Base-by-base conservation (phyloP, 1,284 basidiomycete species). In the Boletellus deceptivus region DNA sequence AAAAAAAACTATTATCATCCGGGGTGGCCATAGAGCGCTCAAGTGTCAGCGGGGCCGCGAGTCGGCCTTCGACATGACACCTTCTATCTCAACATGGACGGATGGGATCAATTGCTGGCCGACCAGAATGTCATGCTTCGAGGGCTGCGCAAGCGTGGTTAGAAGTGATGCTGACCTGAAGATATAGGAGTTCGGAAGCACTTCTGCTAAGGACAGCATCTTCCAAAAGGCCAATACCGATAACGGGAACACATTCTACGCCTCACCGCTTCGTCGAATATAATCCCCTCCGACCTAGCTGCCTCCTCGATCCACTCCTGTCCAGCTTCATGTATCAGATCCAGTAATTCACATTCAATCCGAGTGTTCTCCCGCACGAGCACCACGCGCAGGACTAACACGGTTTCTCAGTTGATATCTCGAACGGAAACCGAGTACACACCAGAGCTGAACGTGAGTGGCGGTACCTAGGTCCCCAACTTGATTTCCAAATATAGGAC, bases 181-280 rank as follows among this genome's bases (percentile, higher is more conserved):
- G 29, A 31, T 31, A 31, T 31, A 31, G 13, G 29, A 31, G 13
- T 6, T 31, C 6, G 13, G 29, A 31, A 31, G 14, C 29, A 31
- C 29, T 31, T 31, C 11, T 31, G 11, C 11, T 31, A 10, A 31
- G 29, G 13, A 14, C 14, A 31, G 29, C 29, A 14, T 14, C 11
- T 14, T 31, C 29, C 13, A 31, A 13, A 31, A 31, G 5, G 34
- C 45, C 59, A 63, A 18, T 59, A 59, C 22, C 54, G 34, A 40
- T 62, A 63, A 20, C 63, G 59, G 44, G 58, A 62, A 2, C 53
- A 49, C 60, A 72, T 80, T 49, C 76, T 69, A 47, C 72, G 71
- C 55, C 73, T 73, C 64, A 80, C 71, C 2, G 78, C 79, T 55
- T 79, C 71, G 11, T 79, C 78, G 44, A 79, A 76, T 0, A 74